Evolutionary conservation across 2,329 filamentous ascomycete genomes (phyloP).

Genomic region (Fusarium nematophilum): DNA sequence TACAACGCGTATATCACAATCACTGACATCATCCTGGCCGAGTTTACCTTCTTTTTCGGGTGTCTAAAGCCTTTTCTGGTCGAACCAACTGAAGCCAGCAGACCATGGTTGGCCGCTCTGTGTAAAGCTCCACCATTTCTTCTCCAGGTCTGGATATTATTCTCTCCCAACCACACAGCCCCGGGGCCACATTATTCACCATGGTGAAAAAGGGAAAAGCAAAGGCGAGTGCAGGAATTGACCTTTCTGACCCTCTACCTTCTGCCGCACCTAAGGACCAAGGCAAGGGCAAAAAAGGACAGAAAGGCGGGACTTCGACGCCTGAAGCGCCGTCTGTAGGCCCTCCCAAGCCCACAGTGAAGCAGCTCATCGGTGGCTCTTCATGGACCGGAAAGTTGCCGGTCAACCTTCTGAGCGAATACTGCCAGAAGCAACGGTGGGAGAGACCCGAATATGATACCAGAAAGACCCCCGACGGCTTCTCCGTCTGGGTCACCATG

Average conservation of each 20-base stretch:
- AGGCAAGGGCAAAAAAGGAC: slow-evolving; percentile 56
- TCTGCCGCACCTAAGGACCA: slow-evolving; percentile 56
- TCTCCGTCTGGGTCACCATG: slow-evolving; percentile 84
- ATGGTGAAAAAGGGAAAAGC: slow-evolving; percentile 68
- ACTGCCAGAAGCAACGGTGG: slow-evolving; percentile 97
- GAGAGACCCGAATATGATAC: slow-evolving; percentile 92
- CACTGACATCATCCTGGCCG: not conserved
- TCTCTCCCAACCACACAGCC: slow-evolving; percentile 15
- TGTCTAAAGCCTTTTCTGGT: not conserved
- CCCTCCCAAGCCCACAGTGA: slow-evolving; percentile 71
- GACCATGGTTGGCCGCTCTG: slow-evolving; percentile 3
- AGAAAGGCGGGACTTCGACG: slow-evolving; percentile 45
- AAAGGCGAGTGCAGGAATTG: slow-evolving; percentile 50
- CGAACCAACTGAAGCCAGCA: not conserved
- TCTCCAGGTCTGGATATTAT: slow-evolving; percentile 14
- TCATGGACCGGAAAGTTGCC: slow-evolving; percentile 99
- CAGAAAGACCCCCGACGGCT: slow-evolving; percentile 78
- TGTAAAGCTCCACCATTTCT: slow-evolving; percentile 32
- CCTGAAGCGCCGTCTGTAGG: slow-evolving; percentile 51
- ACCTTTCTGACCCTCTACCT: slow-evolving; percentile 48
- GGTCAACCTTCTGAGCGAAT: slow-evolving; percentile 91
- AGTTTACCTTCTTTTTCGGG: not conserved
- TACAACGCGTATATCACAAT: too few species aligned
- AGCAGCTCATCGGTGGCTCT: slow-evolving; percentile 89
- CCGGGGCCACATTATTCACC: slow-evolving; percentile 12